These are phyloP conservation scores for Citrus cavaleriei DNA, from an alignment of 345 rosid genomes.

Conservation along the genomic window DNA sequence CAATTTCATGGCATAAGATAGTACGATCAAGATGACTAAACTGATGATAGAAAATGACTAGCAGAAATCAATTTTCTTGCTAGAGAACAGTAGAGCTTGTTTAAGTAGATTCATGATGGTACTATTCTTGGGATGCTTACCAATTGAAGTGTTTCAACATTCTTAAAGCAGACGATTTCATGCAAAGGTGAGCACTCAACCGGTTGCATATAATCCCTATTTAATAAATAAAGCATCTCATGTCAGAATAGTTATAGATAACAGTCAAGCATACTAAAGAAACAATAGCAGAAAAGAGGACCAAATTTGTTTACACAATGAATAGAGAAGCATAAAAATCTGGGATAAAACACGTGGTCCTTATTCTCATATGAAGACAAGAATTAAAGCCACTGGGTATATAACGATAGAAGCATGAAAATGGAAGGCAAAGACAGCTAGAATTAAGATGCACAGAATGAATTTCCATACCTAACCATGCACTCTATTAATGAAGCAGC, in stretches of 20 bases:
- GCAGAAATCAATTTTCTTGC: background rate
- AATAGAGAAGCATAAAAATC: background rate
- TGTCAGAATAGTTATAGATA: background rate
- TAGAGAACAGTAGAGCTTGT: background rate
- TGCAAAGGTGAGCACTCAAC: conserved; percentile 64
- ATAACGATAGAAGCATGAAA: background rate
- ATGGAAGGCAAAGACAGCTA: conserved; percentile 8
- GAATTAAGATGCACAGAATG: background rate
- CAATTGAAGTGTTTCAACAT: conserved; percentile 62
- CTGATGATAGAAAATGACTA: background rate
- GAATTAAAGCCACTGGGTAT: background rate
- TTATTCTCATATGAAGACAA: background rate
- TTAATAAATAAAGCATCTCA: conserved; percentile 16
- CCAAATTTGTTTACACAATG: background rate
- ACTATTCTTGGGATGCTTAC: conserved; percentile 41
- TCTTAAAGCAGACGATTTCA: conserved; percentile 77
- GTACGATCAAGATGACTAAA: background rate
- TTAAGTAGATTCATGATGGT: background rate
- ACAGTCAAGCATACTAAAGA: background rate
- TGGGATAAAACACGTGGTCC: background rate
- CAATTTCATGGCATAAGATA: background rate
- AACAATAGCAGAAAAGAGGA: background rate
- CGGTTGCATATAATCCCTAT: conserved; percentile 77
- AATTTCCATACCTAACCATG: conserved; percentile 56
- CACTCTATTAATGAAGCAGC: conserved; percentile 48